These are phyloP conservation scores for Cladosporium sp. DNA, from an alignment of 2,329 filamentous ascomycete genomes.

Conservation along the genomic window DNA sequence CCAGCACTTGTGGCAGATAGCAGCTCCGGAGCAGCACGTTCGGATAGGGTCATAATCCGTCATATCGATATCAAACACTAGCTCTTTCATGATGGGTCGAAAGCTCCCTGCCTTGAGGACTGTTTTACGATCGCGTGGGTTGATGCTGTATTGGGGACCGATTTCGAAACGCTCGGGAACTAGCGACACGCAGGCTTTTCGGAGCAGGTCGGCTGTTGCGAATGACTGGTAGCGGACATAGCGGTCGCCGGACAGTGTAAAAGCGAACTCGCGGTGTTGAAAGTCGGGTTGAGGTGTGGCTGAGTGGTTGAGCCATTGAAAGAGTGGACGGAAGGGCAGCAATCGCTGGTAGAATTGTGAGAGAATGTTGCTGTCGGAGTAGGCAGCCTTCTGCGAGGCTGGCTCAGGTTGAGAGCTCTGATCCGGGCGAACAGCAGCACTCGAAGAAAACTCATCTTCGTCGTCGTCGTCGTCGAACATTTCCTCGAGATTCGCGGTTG, in stretches of 20 bases:
- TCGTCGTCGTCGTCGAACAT: slow-evolving; percentile 54
- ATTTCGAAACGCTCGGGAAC: slow-evolving; percentile 96
- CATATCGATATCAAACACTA: slow-evolving; percentile 99
- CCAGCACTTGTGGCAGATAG: slow-evolving; percentile 94
- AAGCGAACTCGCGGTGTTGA: slow-evolving; percentile 88
- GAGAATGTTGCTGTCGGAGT: slow-evolving; percentile 76
- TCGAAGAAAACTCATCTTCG: slow-evolving; percentile 54
- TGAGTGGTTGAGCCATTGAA: slow-evolving; percentile 96
- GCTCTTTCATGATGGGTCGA: slow-evolving; percentile 80
- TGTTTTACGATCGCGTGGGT: slow-evolving; percentile 87
- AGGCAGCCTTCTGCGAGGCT: slow-evolving; percentile 18
- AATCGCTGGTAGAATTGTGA: slow-evolving; percentile 90
- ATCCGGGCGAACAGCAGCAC: slow-evolving; percentile 41
- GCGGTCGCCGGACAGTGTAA: slow-evolving; percentile 86
- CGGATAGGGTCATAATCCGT: slow-evolving; percentile 97
- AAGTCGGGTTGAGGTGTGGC: slow-evolving; percentile 82
- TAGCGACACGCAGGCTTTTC: slow-evolving; percentile 82
- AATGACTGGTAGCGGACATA: slow-evolving; percentile 90
- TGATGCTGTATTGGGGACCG: slow-evolving; percentile 90
- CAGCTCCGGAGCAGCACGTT: slow-evolving; percentile 88
- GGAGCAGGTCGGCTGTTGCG: slow-evolving; percentile 63
- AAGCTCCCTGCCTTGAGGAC: slow-evolving; percentile 75
- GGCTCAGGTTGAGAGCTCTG: slow-evolving; percentile 32
- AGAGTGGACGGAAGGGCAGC: slow-evolving; percentile 89
- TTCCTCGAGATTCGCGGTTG: slow-evolving; percentile 42